Percentiles rank a stretch among this genome's conserved stretches.
phyloP scores from a whole-genome alignment of 305 asterid genomes.

The Fraxinus latifolia region DNA sequence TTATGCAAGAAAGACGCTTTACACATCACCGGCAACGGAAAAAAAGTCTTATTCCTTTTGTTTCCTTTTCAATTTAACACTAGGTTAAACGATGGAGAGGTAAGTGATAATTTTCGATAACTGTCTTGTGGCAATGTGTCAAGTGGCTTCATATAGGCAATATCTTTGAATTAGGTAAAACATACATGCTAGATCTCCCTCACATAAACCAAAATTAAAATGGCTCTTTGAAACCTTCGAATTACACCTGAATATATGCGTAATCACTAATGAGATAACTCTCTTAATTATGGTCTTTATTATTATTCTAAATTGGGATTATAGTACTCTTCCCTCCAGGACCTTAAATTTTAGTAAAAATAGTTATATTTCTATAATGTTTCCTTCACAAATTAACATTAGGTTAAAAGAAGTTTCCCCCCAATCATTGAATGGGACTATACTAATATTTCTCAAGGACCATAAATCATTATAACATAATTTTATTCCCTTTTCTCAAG shows the following conservation, averaged over 20 bases:
- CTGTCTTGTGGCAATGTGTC: not conserved
- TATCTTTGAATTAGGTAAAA: not conserved
- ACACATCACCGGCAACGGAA: not conserved
- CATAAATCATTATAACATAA: not conserved
- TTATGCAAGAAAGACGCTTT: not conserved
- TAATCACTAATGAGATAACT: not conserved
- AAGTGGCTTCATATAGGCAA: not conserved
- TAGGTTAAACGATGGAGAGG: not conserved
- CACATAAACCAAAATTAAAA: not conserved
- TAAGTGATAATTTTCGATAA: not conserved
- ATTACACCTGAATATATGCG: not conserved
- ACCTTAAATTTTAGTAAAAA: not conserved
- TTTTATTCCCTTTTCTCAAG: not conserved
- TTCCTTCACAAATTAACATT: not conserved
- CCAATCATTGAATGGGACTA: not conserved
- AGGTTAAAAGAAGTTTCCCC: not conserved
- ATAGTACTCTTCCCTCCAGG: not conserved
- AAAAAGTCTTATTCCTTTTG: not conserved
- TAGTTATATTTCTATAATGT: not conserved
- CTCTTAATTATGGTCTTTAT: not conserved
- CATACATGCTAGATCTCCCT: not conserved
- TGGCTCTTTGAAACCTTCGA: not conserved
- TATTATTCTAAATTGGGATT: not conserved
- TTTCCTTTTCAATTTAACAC: not conserved
- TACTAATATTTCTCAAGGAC: not conserved